Base-by-base conservation (phyloP, 2,329 filamentous ascomycete genomes). In the Penicillium sp. region DNA sequence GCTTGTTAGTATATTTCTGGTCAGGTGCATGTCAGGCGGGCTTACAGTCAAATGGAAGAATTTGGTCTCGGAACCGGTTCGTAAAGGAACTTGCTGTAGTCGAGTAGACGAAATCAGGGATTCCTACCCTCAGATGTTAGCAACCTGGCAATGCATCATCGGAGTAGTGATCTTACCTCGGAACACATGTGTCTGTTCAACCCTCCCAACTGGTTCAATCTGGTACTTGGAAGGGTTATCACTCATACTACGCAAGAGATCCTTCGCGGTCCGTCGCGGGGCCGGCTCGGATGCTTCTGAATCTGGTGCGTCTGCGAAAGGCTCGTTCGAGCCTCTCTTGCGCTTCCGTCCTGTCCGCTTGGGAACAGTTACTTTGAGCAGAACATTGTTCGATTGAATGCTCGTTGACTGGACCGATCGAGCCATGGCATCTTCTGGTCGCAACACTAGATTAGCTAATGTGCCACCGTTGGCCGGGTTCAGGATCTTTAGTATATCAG, bases 101-200 rank as follows among this genome's bases (percentile, higher is more conserved):
- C 23, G 90, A 86, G 75, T 88, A 93, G 68, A 96, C 91, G 69
- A 96, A 96, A 74, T 97, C 93, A 9, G 91, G 88, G 63, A 96
- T 81, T 33, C 83, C 85, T 85, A 57, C 61, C 21, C 60, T 38
- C 17, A 25, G 4, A 35, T 1, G n/a, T 45, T 35, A 41, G 51
- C 17, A 56, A 39, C 62, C 55, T 19, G 35, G 42, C 2, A 10
- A 44, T 8, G 13, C 10, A 25, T 21, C 1, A 53, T 29, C 8
- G 13, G 9, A 8, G 31, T n/a, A 36, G 31, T 35, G 7, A 10
- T 53, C 74, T 61, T 73, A 82, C 87, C 87, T 71, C 93, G 85
- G 74, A 96, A 99, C 38, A 93, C 86, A 79, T 97, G 92, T 1
- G 89, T 94, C 65, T 90, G 86, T 55, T 87, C 85, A 60, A 97